Conservation (phyloP, 1,284 basidiomycete genomes). For the Abortiporus biennis region DNA sequence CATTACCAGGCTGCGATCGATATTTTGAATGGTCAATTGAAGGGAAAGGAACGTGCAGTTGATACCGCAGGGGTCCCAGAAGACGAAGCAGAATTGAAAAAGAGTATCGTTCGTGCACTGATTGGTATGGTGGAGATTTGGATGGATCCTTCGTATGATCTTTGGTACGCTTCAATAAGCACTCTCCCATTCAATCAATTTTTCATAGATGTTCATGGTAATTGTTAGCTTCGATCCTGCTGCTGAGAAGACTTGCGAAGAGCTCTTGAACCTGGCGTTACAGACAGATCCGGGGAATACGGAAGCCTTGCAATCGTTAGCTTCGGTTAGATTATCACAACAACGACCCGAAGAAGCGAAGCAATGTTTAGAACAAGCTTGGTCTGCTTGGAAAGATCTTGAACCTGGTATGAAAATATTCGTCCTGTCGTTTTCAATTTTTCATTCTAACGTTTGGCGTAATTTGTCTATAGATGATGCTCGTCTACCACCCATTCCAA, state of each 20-base stretch:
- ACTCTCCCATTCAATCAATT: too few relatives aligned
- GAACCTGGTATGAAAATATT: slow-evolving; percentile 50
- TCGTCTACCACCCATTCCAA: slow-evolving; percentile 68
- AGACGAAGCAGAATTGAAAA: slow-evolving; percentile 61
- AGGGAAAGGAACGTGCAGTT: slow-evolving; percentile 58
- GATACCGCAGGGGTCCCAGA: slow-evolving; percentile 32
- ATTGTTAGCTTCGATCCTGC: slow-evolving; percentile 69
- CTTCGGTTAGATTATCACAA: slow-evolving; percentile 89
- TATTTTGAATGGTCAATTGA: slow-evolving; percentile 65
- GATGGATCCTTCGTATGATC: slow-evolving; percentile 85
- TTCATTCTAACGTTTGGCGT: slow-evolving; percentile 1
- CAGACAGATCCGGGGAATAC: slow-evolving; percentile 70
- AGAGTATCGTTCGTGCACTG: slow-evolving; percentile 77
- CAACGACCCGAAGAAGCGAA: slow-evolving; percentile 78
- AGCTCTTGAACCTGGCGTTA: slow-evolving; percentile 69
- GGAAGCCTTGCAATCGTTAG: slow-evolving; percentile 78
- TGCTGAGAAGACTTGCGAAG: slow-evolving; percentile 79
- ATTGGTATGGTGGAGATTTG: slow-evolving; percentile 94
- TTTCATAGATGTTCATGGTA: background rate
- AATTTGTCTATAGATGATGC: slow-evolving; percentile 48
- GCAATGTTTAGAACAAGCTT: slow-evolving; percentile 62
- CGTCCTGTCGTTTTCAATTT: slow-evolving; percentile 2
- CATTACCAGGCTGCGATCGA: slow-evolving; percentile 82
- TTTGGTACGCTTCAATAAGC: slow-evolving; percentile 77
- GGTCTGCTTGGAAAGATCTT: slow-evolving; percentile 69